Percentiles rank a stretch among this genome's conserved stretches.
These are phyloP conservation scores for Aureobasidium melanogenum DNA, from an alignment of 2,329 filamentous ascomycete genomes.

Conservation along the genomic window DNA sequence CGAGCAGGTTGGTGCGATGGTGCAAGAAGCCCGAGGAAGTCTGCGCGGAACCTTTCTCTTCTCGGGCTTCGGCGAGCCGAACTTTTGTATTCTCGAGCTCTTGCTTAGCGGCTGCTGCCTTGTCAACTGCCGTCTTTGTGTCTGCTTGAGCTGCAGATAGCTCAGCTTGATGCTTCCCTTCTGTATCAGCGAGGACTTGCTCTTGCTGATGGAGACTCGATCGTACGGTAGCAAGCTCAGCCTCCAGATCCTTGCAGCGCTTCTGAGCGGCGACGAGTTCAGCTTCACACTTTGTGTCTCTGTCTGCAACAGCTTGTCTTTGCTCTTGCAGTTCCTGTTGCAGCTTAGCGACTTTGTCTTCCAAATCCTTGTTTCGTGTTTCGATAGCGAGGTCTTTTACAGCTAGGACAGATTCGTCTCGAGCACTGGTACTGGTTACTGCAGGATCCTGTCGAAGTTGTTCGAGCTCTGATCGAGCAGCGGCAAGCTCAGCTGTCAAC, in stretches of 20 bases:
- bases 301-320: not conserved
- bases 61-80: not conserved
- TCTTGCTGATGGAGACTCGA: not conserved
- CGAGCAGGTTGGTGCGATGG: not conserved
- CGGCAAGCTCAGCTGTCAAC: not conserved
- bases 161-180: not conserved
- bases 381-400: not conserved
- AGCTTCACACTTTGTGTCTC: not conserved
- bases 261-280: not conserved
- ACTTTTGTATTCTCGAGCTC: not conserved
- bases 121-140: not conserved
- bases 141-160: not conserved
- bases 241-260: not conserved
- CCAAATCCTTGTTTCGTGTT: not conserved
- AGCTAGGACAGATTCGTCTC: too few species aligned
- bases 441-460: not conserved
- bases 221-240: not conserved
- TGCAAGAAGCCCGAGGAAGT: not conserved
- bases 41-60: not conserved
- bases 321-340: not conserved
- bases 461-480: not conserved
- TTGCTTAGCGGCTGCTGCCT: not conserved
- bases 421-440: too few species aligned
- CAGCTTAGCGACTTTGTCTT: not conserved
- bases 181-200: not conserved